Conservation (phyloP, 495 filamentous ascomycete species). For the Trichoderma asperelloides region DNA sequence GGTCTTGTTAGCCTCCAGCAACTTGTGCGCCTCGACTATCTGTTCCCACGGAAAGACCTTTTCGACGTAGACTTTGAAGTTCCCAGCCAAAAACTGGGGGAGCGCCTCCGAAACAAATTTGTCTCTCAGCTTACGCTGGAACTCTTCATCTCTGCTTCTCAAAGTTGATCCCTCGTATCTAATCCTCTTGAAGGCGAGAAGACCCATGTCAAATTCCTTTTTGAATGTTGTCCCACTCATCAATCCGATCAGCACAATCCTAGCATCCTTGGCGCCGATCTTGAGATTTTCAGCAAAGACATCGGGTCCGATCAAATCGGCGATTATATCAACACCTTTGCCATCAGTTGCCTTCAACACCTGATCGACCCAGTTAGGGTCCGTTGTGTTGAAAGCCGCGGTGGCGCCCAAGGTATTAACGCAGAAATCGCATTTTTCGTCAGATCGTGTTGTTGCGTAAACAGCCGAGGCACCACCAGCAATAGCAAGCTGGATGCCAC, state of each 20-base stretch:
- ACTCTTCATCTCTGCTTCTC: conserved; percentile 65
- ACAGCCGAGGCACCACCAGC: conserved; percentile 54
- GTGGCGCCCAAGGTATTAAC: conserved; percentile 65
- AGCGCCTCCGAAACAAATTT: conserved; percentile 61
- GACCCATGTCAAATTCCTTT: conserved; percentile 52
- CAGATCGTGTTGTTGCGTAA: conserved; percentile 67
- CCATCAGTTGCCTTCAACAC: conserved; percentile 49
- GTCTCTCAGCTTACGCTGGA: conserved; percentile 71
- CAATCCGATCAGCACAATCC: conserved; percentile 60
- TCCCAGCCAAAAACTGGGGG: conserved; percentile 35
- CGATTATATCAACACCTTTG: conserved; percentile 55
- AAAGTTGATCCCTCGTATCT: conserved; percentile 73
- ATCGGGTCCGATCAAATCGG: conserved; percentile 73
- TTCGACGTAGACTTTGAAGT: conserved; percentile 56
- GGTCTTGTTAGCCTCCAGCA: conserved; percentile 73
- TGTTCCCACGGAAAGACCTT: conserved; percentile 70
- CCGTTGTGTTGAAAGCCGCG: conserved; percentile 70
- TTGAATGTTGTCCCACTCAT: conserved; percentile 60
- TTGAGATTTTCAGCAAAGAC: conserved; percentile 76
- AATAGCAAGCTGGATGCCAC: conserved; percentile 72
- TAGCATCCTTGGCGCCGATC: conserved; percentile 63
- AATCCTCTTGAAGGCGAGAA: conserved; percentile 63
- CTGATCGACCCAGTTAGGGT: conserved; percentile 60
- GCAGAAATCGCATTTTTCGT: conserved; percentile 73
- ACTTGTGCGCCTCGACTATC: conserved; percentile 67